Percentiles rank a stretch among this genome's conserved stretches.
Conservation (phyloP, 192 early-diverging fungal genomes). For the Cetraspora pellucida region DNA sequence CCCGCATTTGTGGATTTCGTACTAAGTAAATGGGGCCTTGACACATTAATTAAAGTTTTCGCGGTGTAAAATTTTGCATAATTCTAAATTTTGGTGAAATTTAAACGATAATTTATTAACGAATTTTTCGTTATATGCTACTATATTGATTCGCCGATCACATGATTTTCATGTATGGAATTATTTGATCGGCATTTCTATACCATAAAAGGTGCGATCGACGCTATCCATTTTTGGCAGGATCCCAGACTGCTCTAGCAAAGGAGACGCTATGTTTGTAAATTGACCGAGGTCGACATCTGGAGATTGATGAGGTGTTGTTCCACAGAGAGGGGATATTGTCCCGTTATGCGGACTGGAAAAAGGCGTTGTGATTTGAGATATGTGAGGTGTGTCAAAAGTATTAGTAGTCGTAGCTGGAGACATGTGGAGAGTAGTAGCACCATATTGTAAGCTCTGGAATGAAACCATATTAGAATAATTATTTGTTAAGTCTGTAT, state of each 20-base stretch:
- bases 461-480: neutral
- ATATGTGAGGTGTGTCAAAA: neutral
- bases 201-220: too few species aligned
- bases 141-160: too few species aligned
- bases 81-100: too few species aligned
- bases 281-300: conserved; percentile 8
- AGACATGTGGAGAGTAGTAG: conserved; percentile 5
- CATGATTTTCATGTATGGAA: too few species aligned
- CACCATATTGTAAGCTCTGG: conserved; percentile 1
- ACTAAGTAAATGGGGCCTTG: too few species aligned
- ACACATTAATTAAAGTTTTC: too few species aligned
- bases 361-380: conserved; percentile 15
- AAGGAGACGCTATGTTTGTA: neutral
- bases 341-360: neutral
- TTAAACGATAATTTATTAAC: too few species aligned
- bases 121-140: too few species aligned
- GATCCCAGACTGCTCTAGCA: neutral
- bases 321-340: neutral
- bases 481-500: neutral
- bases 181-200: too few species aligned
- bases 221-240: too few species aligned
- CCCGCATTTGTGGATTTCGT: too few species aligned
- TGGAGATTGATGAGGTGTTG: conserved; percentile 14
- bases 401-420: neutral
- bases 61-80: too few species aligned